Evolutionary conservation across 352 stramenopile species (phyloP).

Genomic region (Globisporangium rhizosaccharum): DNA sequence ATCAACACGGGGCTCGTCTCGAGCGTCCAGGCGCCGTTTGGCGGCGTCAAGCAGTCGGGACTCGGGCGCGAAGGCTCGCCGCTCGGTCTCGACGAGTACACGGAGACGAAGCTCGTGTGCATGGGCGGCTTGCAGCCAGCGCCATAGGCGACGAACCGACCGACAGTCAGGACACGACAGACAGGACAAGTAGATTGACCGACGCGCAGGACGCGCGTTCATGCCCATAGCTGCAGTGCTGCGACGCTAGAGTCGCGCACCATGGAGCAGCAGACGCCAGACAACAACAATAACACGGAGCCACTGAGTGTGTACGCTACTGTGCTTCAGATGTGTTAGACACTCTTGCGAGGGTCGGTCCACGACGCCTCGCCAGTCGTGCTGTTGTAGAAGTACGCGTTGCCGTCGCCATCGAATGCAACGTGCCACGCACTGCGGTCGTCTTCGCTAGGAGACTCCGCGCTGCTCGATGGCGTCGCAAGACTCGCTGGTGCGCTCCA

Average conservation of each 20-base stretch:
- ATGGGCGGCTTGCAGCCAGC: slow-evolving; percentile 56
- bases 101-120: slow-evolving; percentile 96
- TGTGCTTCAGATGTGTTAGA: background rate
- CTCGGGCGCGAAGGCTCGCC: slow-evolving; percentile 87
- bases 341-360: slow-evolving; percentile 6
- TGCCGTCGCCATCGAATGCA: slow-evolving; percentile 14
- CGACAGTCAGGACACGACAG: too few relatives aligned
- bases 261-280: background rate
- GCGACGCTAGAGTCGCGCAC: too few relatives aligned
- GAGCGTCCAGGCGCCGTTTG: slow-evolving; percentile 86
- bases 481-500: slow-evolving; percentile 14
- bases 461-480: background rate
- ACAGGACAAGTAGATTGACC: too few relatives aligned
- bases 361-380: slow-evolving; percentile 32
- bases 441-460: background rate
- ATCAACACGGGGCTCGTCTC: slow-evolving; percentile 91
- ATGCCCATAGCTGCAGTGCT: too few relatives aligned
- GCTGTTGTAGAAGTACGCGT: slow-evolving; percentile 40
- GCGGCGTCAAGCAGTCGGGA: slow-evolving; percentile 87
- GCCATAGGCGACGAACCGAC: background rate
- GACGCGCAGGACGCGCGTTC: too few relatives aligned
- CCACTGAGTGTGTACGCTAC: background rate
- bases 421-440: slow-evolving; percentile 5
- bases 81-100: slow-evolving; percentile 92
- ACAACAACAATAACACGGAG: background rate